Conservation (phyloP, 2,329 filamentous ascomycete genomes). For the Paramyrothecium sp. region DNA sequence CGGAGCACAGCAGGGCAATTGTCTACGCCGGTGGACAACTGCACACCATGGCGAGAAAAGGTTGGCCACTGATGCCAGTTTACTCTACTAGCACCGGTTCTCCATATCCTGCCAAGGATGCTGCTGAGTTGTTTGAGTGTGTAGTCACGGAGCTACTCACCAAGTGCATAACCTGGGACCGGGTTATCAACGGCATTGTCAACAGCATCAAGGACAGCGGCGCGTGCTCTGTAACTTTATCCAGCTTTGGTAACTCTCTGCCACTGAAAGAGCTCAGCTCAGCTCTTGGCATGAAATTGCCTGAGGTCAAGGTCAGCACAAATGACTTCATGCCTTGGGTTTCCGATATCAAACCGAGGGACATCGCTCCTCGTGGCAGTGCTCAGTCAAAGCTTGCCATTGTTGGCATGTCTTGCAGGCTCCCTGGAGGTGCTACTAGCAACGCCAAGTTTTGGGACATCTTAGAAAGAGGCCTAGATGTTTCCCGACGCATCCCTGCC, state of each 20-base stretch:
- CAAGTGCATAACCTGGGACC: conserved; percentile 7
- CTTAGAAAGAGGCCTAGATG: conserved; percentile 64
- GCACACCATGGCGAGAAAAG: not conserved
- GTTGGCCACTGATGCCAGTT: not conserved
- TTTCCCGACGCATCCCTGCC: conserved; percentile 60
- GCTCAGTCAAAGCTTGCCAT: conserved; percentile 68
- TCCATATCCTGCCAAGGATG: conserved; percentile 6
- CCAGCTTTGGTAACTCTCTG: conserved; percentile 4
- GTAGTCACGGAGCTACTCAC: conserved; percentile 12
- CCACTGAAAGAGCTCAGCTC: not conserved
- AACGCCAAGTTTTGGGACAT: conserved; percentile 60
- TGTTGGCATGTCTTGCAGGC: conserved; percentile 58
- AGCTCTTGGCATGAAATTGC: not conserved
- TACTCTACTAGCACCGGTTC: conserved; percentile 11
- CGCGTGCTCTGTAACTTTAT: not conserved
- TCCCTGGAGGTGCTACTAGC: conserved; percentile 41
- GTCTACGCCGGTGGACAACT: conserved; percentile 12
- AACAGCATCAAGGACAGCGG: not conserved
- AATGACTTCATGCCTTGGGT: not conserved
- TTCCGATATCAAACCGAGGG: not conserved
- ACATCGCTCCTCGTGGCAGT: not conserved
- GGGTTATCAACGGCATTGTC: conserved; percentile 6
- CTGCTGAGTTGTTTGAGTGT: conserved; percentile 6
- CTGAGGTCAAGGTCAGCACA: not conserved
- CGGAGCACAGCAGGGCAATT: conserved; percentile 22